Percentiles rank a stretch among this genome's conserved stretches.
These are phyloP conservation scores for Ustilago crameri DNA, from an alignment of 1,284 basidiomycete genomes.

Conservation along the genomic window DNA sequence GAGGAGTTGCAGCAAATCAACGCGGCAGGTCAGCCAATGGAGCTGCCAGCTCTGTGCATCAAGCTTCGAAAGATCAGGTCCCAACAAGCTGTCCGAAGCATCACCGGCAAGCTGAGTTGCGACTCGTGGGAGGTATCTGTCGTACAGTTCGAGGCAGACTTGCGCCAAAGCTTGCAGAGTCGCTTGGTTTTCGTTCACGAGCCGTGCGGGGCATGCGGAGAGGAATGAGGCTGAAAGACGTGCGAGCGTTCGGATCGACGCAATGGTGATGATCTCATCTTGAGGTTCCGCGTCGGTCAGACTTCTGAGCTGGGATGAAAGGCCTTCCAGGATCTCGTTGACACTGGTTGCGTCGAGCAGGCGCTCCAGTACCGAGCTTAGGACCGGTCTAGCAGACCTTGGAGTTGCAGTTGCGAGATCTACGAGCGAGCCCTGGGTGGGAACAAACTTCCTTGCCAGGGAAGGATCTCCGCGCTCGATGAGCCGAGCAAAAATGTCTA, in stretches of 20 bases:
- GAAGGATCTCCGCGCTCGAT: constrained; percentile 53
- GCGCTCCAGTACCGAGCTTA: constrained; percentile 29
- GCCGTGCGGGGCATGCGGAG: constrained; percentile 14
- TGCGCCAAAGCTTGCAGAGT: constrained; percentile 10
- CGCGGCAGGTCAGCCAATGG: constrained; percentile 35
- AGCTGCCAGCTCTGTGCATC: constrained; percentile 26
- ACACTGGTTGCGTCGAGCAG: constrained; percentile 34
- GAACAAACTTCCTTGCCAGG: constrained; percentile 42
- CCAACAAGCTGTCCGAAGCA: not conserved
- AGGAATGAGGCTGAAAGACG: constrained; percentile 26
- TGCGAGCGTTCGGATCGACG: constrained; percentile 21
- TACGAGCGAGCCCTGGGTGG: constrained; percentile 38
- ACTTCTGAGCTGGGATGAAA: constrained; percentile 19
- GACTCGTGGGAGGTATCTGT: constrained; percentile 15
- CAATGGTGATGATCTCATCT: not conserved
- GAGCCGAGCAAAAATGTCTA: constrained; percentile 33
- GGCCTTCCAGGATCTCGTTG: constrained; percentile 28
- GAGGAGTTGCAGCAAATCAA: constrained; percentile 31
- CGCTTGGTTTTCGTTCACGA: constrained; percentile 14
- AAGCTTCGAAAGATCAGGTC: constrained; percentile 8
- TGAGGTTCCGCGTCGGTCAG: not conserved
- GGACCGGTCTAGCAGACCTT: not conserved
- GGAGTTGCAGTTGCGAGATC: constrained; percentile 38
- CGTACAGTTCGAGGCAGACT: constrained; percentile 24
- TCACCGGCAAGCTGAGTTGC: constrained; percentile 1